phyloP scores from a whole-genome alignment of 2,329 filamentous ascomycete genomes.

The Zasmidium cellare region DNA sequence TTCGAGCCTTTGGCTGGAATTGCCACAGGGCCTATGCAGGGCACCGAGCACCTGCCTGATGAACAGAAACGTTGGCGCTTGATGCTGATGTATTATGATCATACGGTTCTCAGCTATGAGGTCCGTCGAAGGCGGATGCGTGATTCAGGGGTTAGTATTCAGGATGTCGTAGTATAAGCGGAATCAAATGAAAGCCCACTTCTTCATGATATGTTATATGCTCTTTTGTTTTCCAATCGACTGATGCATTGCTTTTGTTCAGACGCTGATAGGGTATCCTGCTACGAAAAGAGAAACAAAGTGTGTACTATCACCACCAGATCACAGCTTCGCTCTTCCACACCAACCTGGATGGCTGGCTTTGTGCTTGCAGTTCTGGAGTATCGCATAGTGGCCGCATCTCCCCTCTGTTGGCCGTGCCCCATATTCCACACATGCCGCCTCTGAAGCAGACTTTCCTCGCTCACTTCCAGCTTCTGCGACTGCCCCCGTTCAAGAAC shows the following conservation, averaged over 20 bases:
- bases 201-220: background rate
- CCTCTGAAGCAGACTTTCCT: too few species aligned
- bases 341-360: too few species aligned
- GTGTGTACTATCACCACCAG: too few species aligned
- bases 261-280: background rate
- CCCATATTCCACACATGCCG: too few species aligned
- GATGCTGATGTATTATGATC: slow-evolving; percentile 71
- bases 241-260: background rate
- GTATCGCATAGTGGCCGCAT: too few species aligned
- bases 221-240: background rate
- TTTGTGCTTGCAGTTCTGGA: too few species aligned
- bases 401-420: too few species aligned
- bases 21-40: slow-evolving; percentile 65
- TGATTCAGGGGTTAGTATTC: slow-evolving; percentile 19
- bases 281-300: background rate
- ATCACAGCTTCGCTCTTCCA: too few species aligned
- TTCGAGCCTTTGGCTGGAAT: slow-evolving; percentile 64
- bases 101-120: slow-evolving; percentile 70
- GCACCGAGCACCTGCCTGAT: slow-evolving; percentile 32
- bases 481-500: background rate
- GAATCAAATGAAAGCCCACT: background rate
- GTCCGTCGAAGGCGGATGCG: slow-evolving; percentile 40
- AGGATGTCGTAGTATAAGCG: slow-evolving; percentile 19
- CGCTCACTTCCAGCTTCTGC: background rate
- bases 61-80: slow-evolving; percentile 60